phyloP scores from a whole-genome alignment of 2,329 filamentous ascomycete species.

The Coniochaeta hoffmannii region DNA sequence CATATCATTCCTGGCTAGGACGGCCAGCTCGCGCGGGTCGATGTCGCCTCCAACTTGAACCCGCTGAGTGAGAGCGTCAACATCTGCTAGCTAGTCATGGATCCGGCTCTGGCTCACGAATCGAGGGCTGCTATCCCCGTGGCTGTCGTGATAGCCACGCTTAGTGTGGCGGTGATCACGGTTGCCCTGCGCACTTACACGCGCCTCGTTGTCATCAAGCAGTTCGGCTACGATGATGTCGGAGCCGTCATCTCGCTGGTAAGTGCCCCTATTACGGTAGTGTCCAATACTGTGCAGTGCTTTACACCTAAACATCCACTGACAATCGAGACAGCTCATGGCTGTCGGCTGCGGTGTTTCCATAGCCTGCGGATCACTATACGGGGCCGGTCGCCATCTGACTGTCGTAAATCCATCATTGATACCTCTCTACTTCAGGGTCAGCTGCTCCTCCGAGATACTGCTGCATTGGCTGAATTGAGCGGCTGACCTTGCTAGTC shows the following conservation, averaged over 20 bases:
- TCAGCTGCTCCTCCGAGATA: background rate
- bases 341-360: too few species aligned
- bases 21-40: too few species aligned
- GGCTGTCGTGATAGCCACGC: background rate
- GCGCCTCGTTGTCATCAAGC: background rate
- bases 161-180: background rate
- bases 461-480: too few species aligned
- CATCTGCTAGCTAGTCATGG: too few species aligned
- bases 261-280: conserved; percentile 8
- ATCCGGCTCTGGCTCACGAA: too few species aligned
- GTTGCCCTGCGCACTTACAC: background rate
- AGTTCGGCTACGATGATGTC: background rate
- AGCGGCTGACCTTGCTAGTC: background rate
- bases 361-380: too few species aligned
- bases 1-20: too few species aligned
- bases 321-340: background rate
- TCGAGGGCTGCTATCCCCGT: too few species aligned
- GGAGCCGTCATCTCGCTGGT: background rate
- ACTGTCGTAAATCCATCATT: background rate
- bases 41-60: too few species aligned
- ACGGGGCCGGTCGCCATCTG: background rate
- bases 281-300: conserved; percentile 9
- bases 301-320: too few species aligned
- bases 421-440: background rate
- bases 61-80: too few species aligned